Evolutionary conservation across 768 basidiomycete genomes (phyloP), one percentile per base, ranked within the genome.

Genomic region (Kondoa subrosea): DNA sequence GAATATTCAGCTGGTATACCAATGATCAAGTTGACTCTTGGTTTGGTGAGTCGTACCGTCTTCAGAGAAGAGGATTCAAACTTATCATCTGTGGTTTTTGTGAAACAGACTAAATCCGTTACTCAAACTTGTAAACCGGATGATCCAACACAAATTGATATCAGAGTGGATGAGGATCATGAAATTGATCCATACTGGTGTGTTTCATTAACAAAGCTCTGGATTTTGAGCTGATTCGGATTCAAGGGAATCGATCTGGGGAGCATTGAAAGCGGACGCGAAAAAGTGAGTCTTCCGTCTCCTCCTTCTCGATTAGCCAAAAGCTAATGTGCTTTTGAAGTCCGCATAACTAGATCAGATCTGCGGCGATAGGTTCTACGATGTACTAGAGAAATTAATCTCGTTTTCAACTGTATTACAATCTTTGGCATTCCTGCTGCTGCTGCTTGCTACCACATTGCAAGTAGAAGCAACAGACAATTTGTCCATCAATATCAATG

Each of bases 11-110:
- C 68, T 17, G 66, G 61, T 3, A 17, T 50, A 59, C 68, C 68
- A 2, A 69, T 69, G 69, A 71, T 71, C 65, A 34, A 31, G 29
- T 25, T 71, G 31, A 65, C 70, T 2, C 64, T 69, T 12, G 70
- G 70, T 4, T 56, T 71, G 26, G 61, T 63, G 30, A 27, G 61
- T 63, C 16, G n/a, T 63, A 31, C 30, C 34, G 29, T 16, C 3
- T 17, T 25, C 4, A 14, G 26, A 4, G 58, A 59, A 25, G 26
- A 25, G 8, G 31, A 59, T 25, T 30, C 26, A 14, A 25, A 30
- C 4, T 14, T 59, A 30, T 59, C n/a, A 25, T 56, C 15, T 25
- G 15, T 15, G 25, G 15, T 15, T 25, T 12, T 25, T 25, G 4
- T 12, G 14, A 59, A 15, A 59, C 58, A 59, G 58, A 31, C 65